Percentiles rank a stretch among this genome's conserved stretches.
These are phyloP conservation scores for Candida xiaguanensis DNA, from an alignment of 805 yeast species.

Conservation along the genomic window DNA sequence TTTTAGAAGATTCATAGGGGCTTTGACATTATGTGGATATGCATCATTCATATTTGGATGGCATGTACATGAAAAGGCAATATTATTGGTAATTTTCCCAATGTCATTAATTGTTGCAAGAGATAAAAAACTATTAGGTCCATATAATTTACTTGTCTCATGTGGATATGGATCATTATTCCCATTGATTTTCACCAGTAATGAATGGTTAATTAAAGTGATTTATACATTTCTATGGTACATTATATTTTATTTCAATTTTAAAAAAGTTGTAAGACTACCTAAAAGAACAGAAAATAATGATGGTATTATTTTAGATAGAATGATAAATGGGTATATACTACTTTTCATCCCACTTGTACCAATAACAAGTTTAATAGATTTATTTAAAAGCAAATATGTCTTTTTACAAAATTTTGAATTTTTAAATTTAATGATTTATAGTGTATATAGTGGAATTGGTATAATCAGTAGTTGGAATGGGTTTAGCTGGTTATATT, in stretches of 20 bases:
- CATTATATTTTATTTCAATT: slow-evolving; percentile 66
- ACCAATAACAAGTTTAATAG: slow-evolving; percentile 37
- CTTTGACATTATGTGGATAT: slow-evolving; percentile 84
- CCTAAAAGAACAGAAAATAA: slow-evolving; percentile 35
- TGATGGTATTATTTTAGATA: slow-evolving; percentile 44
- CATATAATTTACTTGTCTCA: slow-evolving; percentile 67
- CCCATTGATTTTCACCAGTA: slow-evolving; percentile 78
- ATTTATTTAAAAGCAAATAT: slow-evolving; percentile 53
- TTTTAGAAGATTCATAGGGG: slow-evolving; percentile 75
- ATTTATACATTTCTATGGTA: slow-evolving; percentile 83
- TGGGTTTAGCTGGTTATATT: slow-evolving; percentile 84
- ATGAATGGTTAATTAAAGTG: slow-evolving; percentile 75
- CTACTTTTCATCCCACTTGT: slow-evolving; percentile 67
- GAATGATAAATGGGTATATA: slow-evolving; percentile 64
- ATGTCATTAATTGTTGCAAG: slow-evolving; percentile 69
- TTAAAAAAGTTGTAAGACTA: slow-evolving; percentile 63
- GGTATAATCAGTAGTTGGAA: slow-evolving; percentile 88
- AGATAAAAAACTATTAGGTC: slow-evolving; percentile 67
- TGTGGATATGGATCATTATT: slow-evolving; percentile 86
- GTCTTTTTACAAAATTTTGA: slow-evolving; percentile 56
- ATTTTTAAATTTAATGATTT: slow-evolving; percentile 74
- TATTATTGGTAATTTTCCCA: slow-evolving; percentile 85
- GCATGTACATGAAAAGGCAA: slow-evolving; percentile 98
- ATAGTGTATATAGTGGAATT: slow-evolving; percentile 80
- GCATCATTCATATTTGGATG: slow-evolving; percentile 93